These are phyloP conservation scores for Monosporascus sp. DNA, from an alignment of 2,329 filamentous ascomycete genomes.

Conservation along the genomic window DNA sequence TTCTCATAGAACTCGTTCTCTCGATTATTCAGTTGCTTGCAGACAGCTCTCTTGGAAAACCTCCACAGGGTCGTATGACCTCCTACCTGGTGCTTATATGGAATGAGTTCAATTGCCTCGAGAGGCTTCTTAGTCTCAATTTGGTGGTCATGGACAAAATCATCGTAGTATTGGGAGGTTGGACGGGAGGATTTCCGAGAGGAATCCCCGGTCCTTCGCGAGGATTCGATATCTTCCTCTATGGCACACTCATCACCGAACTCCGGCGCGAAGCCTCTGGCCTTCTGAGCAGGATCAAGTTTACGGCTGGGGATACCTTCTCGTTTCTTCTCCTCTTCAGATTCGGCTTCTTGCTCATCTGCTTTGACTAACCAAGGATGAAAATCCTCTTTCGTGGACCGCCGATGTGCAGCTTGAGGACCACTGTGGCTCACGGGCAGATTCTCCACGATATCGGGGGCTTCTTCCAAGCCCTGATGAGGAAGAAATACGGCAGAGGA, in stretches of 20 bases:
- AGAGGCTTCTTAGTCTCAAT: constrained; percentile 56
- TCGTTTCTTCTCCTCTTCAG: constrained; percentile 24
- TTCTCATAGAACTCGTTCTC: constrained; percentile 99
- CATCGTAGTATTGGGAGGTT: constrained; percentile 39
- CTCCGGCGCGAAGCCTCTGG: constrained; percentile 27
- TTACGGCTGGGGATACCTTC: constrained; percentile 25
- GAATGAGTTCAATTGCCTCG: constrained; percentile 91
- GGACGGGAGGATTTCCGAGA: constrained; percentile 29
- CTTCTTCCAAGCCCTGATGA: constrained; percentile 54
- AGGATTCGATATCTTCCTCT: constrained; percentile 36
- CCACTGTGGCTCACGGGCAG: constrained; percentile 19
- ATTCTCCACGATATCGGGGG: constrained; percentile 24
- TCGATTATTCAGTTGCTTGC: constrained; percentile 95
- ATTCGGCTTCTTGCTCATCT: constrained; percentile 39
- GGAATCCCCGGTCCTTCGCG: constrained; percentile 26
- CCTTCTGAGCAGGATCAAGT: constrained; percentile 15
- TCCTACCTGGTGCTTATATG: constrained; percentile 95
- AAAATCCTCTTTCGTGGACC: constrained; percentile 29
- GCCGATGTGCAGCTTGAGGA: constrained; percentile 24
- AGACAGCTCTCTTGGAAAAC: constrained; percentile 90
- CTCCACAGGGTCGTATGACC: constrained; percentile 95
- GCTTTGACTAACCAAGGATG: constrained; percentile 55
- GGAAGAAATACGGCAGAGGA: constrained; percentile 81
- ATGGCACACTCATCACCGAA: constrained; percentile 34
- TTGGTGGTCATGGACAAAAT: constrained; percentile 47